phyloP scores from a whole-genome alignment of 345 rosid genomes.

The Durio zibethinus region DNA sequence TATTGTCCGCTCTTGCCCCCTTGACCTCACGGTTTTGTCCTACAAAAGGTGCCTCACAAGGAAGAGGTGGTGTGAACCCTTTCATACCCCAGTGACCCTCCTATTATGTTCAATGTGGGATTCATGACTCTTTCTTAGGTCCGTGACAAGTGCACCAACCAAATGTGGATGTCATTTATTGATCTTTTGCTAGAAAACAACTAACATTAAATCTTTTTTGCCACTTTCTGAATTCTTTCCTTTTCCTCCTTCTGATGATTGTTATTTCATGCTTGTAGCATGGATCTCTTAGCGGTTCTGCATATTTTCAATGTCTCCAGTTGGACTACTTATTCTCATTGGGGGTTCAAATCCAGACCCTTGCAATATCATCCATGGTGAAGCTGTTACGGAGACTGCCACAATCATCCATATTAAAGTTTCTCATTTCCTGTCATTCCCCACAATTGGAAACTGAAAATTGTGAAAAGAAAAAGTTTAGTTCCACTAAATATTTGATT shows the following conservation, averaged over 20 bases:
- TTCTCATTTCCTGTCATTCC: neutral
- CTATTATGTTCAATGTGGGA: too few relatives aligned
- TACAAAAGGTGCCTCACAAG: too few relatives aligned
- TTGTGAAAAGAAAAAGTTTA: neutral
- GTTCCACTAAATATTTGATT: too few relatives aligned
- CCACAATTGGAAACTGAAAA: neutral
- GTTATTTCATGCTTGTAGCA: neutral
- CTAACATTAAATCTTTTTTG: neutral
- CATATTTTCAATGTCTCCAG: neutral
- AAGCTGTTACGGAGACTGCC: neutral
- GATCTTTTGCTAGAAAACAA: neutral
- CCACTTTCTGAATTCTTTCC: neutral
- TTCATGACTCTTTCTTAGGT: too few relatives aligned
- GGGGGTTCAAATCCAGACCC: neutral
- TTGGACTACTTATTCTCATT: neutral
- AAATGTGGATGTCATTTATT: neutral
- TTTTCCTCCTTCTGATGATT: neutral
- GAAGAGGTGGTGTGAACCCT: too few relatives aligned
- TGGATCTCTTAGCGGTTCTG: neutral
- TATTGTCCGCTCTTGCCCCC: too few relatives aligned
- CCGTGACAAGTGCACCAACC: too few relatives aligned
- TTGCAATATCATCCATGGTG: neutral
- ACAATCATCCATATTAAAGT: neutral
- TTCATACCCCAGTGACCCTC: too few relatives aligned
- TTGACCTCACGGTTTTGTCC: too few relatives aligned